A percentile compares a stretch with the other conserved stretches of the same genome.
phyloP scores from a whole-genome alignment of 2,329 filamentous ascomycete species.

The Fusarium sp. region DNA sequence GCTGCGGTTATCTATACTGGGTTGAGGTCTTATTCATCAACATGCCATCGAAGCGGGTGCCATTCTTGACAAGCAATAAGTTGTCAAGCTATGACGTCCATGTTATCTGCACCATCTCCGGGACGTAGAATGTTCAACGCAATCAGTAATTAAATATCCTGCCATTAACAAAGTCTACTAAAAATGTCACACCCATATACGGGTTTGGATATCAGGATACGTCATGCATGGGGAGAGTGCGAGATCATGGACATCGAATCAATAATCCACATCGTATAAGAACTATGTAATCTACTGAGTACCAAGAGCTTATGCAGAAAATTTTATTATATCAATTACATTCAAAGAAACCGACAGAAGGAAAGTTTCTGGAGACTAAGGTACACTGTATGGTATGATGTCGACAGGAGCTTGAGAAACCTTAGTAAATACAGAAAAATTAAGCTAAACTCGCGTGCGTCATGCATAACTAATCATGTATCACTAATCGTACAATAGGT shows the following conservation, averaged over 20 bases:
- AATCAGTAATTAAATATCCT: neutral
- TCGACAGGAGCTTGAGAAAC: too few species aligned
- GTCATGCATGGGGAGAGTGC: neutral
- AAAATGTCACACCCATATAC: too few species aligned
- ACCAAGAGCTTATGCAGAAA: neutral
- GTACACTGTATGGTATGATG: neutral
- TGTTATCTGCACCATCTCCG: neutral
- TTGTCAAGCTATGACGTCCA: neutral
- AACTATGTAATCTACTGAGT: neutral
- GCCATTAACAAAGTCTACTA: neutral
- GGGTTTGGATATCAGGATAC: neutral
- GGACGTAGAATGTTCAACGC: too few species aligned
- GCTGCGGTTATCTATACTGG: neutral
- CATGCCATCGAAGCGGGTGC: neutral
- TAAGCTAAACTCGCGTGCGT: neutral
- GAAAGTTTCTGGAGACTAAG: neutral
- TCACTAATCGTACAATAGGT: constrained; percentile 19
- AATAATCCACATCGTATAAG: neutral
- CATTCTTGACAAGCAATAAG: neutral
- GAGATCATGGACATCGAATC: neutral
- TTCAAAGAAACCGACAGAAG: neutral
- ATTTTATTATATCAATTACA: neutral
- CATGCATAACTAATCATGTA: neutral
- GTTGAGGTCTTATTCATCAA: neutral
- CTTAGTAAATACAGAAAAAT: neutral